Evolutionary conservation across 306 rosid genomes (phyloP).

Genomic region (Purshia tridentata): DNA sequence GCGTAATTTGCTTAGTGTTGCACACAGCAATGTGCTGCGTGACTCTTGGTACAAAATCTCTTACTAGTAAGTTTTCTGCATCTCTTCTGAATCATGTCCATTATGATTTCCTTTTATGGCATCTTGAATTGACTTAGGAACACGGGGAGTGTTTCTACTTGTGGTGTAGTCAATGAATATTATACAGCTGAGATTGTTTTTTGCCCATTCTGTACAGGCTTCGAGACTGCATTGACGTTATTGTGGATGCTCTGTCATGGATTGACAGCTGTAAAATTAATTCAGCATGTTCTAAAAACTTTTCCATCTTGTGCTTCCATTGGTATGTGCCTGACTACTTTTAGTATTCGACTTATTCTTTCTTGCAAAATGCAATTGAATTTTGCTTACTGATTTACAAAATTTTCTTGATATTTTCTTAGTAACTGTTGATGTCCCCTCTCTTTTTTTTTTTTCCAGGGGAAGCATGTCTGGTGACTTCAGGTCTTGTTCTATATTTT

Average conservation of each 20-base stretch:
- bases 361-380: constrained; percentile 6
- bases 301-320: constrained; percentile 92
- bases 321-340: constrained; percentile 47
- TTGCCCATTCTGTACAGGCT: constrained; percentile 42
- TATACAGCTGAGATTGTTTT: background rate
- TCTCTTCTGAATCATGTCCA: background rate
- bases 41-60: constrained; percentile 49
- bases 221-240: constrained; percentile 48
- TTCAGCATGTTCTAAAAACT: constrained; percentile 65
- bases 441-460: constrained; percentile 44
- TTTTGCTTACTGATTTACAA: background rate
- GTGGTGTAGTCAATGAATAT: background rate
- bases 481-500: constrained; percentile 85
- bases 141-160: constrained; percentile 8
- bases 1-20: constrained; percentile 42
- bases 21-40: constrained; percentile 41
- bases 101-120: no score
- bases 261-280: constrained; percentile 68
- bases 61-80: constrained; percentile 46
- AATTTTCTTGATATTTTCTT: constrained; percentile 11
- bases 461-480: constrained; percentile 76
- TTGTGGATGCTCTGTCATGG: constrained; percentile 83
- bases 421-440: constrained; percentile 10
- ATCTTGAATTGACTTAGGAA: background rate
- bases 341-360: background rate